Conservation (phyloP, 345 rosid genomes). For the Bruguiera gymnorhiza region DNA sequence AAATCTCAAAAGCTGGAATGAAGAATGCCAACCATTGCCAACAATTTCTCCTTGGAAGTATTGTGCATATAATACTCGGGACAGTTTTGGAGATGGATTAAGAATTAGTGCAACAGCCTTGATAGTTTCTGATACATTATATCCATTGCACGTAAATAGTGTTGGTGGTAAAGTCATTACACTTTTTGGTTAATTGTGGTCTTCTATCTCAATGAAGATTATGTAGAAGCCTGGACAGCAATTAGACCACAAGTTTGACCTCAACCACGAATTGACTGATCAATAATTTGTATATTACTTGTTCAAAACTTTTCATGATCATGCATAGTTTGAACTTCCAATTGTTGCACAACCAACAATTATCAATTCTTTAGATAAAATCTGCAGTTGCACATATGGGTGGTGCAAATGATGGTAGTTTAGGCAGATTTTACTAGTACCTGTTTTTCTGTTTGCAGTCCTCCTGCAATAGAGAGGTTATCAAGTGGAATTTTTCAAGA, state of each 20-base stretch:
- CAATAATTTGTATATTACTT: neutral
- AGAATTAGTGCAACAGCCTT: neutral
- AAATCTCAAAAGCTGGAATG: slow-evolving; percentile 3
- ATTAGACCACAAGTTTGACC: neutral
- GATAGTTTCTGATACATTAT: neutral
- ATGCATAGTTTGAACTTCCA: neutral
- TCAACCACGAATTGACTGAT: neutral
- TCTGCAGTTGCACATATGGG: slow-evolving; percentile 1
- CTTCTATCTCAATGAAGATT: neutral
- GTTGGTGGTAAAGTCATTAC: neutral
- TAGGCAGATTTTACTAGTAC: neutral
- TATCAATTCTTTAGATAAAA: neutral
- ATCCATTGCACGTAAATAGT: neutral
- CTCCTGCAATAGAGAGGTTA: slow-evolving; percentile 91
- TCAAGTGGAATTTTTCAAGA: slow-evolving; percentile 94
- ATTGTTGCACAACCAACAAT: too few species aligned
- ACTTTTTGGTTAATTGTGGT: neutral
- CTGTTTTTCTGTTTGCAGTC: slow-evolving; percentile 43
- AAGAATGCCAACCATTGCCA: neutral
- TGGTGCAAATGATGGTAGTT: slow-evolving; percentile 10
- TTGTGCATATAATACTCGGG: neutral
- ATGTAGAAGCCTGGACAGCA: too few species aligned
- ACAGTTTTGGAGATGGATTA: neutral
- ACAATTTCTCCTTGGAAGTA: neutral
- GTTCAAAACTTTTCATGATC: neutral